Evolutionary conservation across 768 basidiomycete genomes (phyloP), one percentile per base, ranked within the genome.

Genomic region (Trametes coccinea): DNA sequence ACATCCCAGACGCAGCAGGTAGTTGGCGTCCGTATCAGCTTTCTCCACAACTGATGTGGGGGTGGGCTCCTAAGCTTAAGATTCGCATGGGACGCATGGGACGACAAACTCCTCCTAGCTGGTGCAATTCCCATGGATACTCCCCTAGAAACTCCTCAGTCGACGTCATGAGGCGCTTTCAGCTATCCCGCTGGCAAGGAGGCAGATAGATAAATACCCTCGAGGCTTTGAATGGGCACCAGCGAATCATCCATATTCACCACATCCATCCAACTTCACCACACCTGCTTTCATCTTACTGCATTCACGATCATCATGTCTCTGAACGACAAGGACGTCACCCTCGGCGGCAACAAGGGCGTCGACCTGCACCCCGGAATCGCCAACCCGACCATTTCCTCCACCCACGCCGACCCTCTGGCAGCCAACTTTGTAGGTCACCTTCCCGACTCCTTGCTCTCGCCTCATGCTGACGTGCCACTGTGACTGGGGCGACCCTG

Each of bases 361-460:
- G 71, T 75, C 61, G 76, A 77, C 54, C 69, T 76, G 22, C 73
- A 80, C 62, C 77, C 80, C 22, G 78, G 77, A 53, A 69, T 80
- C 50, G 78, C 78, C 34, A 82, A 81, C 68, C 80, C 80, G 5
- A 81, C 80, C 29, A 53, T 66, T 1, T 72, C 76, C 17, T 77
- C 76, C 10, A 72, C 61, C 31, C 69, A 72, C 51, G 69, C 63
- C 52, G 72, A 81, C 60, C 77, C 79, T 6, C 65, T 77, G 60
- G 67, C 67, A 1, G 66, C 72, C 43, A 81, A 80, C 69, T 80
- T 80, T 65, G 83, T 83, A 61, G 34, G 79, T 73, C 14, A 6
- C 14, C n/a, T 46, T 33, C 4, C 27, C 30, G 11, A 2, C 3
- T 16, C 22, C 11, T 8, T 0, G 30, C 1, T n/a, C 30, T 16